These are phyloP conservation scores for Backusella australiensis DNA, from an alignment of 192 early-diverging fungal genomes.

Conservation along the genomic window DNA sequence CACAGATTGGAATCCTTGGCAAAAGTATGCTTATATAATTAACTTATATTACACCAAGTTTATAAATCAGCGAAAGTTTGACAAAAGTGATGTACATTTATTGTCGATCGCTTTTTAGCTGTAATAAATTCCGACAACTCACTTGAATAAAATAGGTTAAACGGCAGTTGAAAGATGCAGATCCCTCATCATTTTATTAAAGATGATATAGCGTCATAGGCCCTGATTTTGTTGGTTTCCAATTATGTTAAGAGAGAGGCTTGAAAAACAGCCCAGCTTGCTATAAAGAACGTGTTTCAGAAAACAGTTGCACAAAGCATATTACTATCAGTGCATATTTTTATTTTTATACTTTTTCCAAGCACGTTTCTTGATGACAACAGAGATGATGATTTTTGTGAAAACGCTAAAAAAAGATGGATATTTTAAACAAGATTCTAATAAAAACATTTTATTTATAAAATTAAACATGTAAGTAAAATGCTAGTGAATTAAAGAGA, in stretches of 20 bases:
- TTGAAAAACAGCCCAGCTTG: background rate
- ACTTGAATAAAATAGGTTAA: background rate
- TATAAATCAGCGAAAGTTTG: background rate
- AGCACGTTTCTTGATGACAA: background rate
- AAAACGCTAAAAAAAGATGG: background rate
- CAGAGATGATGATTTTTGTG: background rate
- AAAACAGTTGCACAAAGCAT: background rate
- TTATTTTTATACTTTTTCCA: background rate
- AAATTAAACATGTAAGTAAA: constrained; percentile 2
- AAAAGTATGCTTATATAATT: background rate
- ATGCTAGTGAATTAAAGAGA: background rate
- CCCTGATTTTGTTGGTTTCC: background rate
- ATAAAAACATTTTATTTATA: constrained; percentile 7
- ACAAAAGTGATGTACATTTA: background rate
- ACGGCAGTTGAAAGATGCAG: background rate
- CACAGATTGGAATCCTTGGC: background rate
- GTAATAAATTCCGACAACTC: background rate
- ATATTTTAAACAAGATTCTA: constrained; percentile 1
- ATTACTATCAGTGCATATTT: background rate
- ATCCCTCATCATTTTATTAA: background rate
- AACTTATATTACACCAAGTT: background rate
- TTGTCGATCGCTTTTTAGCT: background rate
- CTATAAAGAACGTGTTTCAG: background rate
- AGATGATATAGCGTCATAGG: background rate
- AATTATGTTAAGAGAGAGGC: background rate